Conservation (phyloP, 2,329 filamentous ascomycete species). For the Colletotrichum chlorophyti region DNA sequence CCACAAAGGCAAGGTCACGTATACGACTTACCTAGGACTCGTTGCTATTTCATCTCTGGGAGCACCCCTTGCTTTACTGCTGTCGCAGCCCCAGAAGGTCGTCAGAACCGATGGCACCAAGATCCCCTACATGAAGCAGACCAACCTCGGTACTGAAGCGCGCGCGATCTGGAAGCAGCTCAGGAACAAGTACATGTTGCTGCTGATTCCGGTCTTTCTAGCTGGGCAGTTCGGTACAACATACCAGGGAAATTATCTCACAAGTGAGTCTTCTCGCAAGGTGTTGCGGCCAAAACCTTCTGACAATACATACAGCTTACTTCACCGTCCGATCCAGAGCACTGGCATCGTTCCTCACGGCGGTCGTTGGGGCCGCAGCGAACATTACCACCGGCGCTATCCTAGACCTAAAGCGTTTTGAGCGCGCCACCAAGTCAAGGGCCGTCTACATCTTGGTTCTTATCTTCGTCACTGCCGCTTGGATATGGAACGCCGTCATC, state of each 20-base stretch:
- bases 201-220: constrained; percentile 18
- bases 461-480: constrained; percentile 7
- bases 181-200: constrained; percentile 21
- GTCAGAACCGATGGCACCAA: constrained; percentile 48
- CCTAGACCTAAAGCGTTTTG: constrained; percentile 5
- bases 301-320: constrained; percentile 2
- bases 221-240: constrained; percentile 22
- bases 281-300: rapidly evolving
- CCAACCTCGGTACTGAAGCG: constrained; percentile 10
- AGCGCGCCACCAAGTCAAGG: constrained; percentile 12
- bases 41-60: constrained; percentile 55
- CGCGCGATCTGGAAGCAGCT: constrained; percentile 23
- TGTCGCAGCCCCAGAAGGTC: constrained; percentile 53
- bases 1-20: constrained; percentile 43
- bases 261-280: neutral
- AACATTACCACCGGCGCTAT: constrained; percentile 18
- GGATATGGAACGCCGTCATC: constrained; percentile 20
- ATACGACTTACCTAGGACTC: constrained; percentile 52
- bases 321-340: constrained; percentile 23
- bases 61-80: constrained; percentile 46
- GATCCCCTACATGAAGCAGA: constrained; percentile 34
- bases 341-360: constrained; percentile 13
- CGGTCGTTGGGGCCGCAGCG: constrained; percentile 12
- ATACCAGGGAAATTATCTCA: constrained; percentile 20
- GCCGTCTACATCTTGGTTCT: constrained; percentile 18